These are phyloP conservation scores for Plasmopara muralis DNA, from an alignment of 352 stramenopile species.

Conservation along the genomic window DNA sequence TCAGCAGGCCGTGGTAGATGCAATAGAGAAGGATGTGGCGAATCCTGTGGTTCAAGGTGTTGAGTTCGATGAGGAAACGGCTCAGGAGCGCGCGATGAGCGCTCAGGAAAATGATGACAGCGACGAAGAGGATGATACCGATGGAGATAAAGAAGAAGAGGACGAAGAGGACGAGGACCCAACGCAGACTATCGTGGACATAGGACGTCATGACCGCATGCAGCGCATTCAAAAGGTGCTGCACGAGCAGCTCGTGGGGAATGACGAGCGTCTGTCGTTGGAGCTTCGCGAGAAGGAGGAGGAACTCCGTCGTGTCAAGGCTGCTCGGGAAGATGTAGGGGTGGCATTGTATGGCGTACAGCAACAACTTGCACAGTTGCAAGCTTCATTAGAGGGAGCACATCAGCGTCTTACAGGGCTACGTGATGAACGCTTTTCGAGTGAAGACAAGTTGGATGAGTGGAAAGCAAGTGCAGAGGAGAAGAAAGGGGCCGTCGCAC, in stretches of 20 bases:
- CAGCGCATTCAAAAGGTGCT: constrained; percentile 82
- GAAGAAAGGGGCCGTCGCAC: constrained; percentile 62
- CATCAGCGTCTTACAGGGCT: constrained; percentile 62
- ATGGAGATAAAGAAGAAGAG: constrained; percentile 52
- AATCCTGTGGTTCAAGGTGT: constrained; percentile 7
- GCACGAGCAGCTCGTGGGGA: constrained; percentile 69
- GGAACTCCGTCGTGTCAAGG: constrained; percentile 57
- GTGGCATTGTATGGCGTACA: constrained; percentile 93
- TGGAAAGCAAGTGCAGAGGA: constrained; percentile 51
- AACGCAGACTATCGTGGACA: constrained; percentile 80
- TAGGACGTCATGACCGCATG: constrained; percentile 71
- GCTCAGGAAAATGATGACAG: constrained; percentile 27
- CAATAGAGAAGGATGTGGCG: not conserved
- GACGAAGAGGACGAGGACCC: constrained; percentile 51
- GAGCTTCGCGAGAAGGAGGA: constrained; percentile 77
- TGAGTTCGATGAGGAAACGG: constrained; percentile 4
- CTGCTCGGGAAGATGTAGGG: constrained; percentile 82
- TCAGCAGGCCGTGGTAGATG: not conserved
- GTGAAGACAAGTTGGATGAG: constrained; percentile 68
- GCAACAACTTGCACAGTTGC: constrained; percentile 90
- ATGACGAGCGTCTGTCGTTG: constrained; percentile 61
- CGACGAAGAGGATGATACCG: constrained; percentile 28
- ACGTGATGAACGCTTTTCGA: constrained; percentile 61
- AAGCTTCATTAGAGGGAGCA: constrained; percentile 83
- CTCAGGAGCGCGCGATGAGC: not conserved